These are phyloP conservation scores for Pulveroboletus sp. DNA, from an alignment of 768 basidiomycete species.

Conservation along the genomic window DNA sequence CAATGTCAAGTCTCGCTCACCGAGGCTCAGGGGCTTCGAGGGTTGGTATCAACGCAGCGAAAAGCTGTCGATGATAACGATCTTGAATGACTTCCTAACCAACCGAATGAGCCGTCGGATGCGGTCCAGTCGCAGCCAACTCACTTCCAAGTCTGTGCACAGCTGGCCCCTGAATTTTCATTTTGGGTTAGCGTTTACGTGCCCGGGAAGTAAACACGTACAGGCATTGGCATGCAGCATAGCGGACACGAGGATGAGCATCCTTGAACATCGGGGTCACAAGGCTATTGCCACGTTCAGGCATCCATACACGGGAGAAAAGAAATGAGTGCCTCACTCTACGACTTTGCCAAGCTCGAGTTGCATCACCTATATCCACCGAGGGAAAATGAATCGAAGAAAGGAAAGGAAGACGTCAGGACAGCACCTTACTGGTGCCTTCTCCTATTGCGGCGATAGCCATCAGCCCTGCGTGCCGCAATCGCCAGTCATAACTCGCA, in stretches of 20 bases:
- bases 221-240: constrained; percentile 85
- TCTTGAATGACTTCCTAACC: constrained; percentile 74
- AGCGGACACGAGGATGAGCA: constrained; percentile 68
- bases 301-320: not conserved
- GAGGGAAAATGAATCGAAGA: not conserved
- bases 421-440: constrained; percentile 65
- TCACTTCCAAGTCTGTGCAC: constrained; percentile 84
- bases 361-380: constrained; percentile 57
- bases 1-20: constrained; percentile 32
- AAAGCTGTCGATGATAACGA: constrained; percentile 63
- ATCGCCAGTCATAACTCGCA: constrained; percentile 78
- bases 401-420: not conserved
- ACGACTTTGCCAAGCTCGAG: constrained; percentile 81
- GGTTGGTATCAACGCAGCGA: constrained; percentile 67
- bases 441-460: constrained; percentile 85
- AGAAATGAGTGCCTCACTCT: constrained; percentile 47
- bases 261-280: constrained; percentile 79
- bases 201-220: constrained; percentile 35
- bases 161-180: constrained; percentile 65
- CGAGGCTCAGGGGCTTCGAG: constrained; percentile 74
- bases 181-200: not conserved
- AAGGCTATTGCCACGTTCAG: constrained; percentile 41
- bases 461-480: constrained; percentile 83
- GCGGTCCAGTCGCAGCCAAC: constrained; percentile 7
- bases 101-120: not conserved